Base-by-base conservation (phyloP, 2,329 filamentous ascomycete genomes). In the Verticillium zaregamsianum region DNA sequence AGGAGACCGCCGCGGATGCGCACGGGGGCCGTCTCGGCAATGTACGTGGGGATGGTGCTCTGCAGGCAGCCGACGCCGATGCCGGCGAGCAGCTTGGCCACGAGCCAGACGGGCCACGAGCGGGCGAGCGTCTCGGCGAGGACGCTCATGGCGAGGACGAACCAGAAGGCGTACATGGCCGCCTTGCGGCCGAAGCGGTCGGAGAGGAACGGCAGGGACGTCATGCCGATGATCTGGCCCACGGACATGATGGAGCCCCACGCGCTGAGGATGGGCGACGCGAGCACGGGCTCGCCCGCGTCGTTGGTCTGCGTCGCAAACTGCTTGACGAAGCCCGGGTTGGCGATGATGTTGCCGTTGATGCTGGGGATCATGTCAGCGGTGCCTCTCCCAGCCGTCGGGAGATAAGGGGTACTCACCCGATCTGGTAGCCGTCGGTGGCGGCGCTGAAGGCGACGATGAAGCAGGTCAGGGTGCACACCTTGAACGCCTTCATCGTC, bases 1-100 rank as follows among this genome's bases (percentile, higher is more conserved):
- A 79, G 71, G 3, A 73, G 40, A 3, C 75, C 72, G 23, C 78
- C 79, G 20, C 77, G 70, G 1, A 79, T 69, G 8, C 76, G 73
- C 0, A 74, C 74, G 0, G 78, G 78, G 0, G 78, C 73, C 0
- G 76, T 68, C 61, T 80, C 77, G 3, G 76, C 71, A 5, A 80
- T 70, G 61, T 79, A 80, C 0, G 76, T 70, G 0, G 77, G 76
- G 35, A 80, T 62, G 0, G 77, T 79, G 8, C 74, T 72, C 60
- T 79, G 77, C 3, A 80, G 66, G 65, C 76, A 76, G 3, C 78
- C 78, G 1, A 79, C 74, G 3, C 76, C 78, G 61, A 78, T 74
- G 14, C 78, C 71, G 5, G 68, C 69, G 2, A 73, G 67, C 2
- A 73, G 61, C 61, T 73, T 72, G 3, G 64, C 78, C 8, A 74